Evolutionary conservation across 1,284 basidiomycete genomes (phyloP).

Genomic region (Microbotryomycetes sp.): DNA sequence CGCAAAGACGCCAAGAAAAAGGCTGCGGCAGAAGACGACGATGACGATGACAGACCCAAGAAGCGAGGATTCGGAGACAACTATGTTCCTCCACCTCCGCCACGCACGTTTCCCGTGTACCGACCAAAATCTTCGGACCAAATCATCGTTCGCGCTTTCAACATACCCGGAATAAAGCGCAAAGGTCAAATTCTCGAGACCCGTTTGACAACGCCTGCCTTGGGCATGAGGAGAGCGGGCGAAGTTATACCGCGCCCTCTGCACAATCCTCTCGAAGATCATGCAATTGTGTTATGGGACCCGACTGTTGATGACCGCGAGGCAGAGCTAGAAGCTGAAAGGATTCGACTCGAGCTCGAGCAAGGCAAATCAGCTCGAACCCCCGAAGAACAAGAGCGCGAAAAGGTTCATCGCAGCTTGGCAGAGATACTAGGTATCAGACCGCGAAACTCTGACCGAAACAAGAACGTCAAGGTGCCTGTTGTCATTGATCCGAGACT

Average conservation of each 20-base stretch:
- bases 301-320: constrained; percentile 90
- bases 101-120: constrained; percentile 63
- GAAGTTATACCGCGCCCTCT: constrained; percentile 83
- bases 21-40: constrained; percentile 47
- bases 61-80: constrained; percentile 45
- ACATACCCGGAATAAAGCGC: constrained; percentile 78
- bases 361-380: constrained; percentile 9
- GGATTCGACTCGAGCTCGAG: constrained; percentile 1
- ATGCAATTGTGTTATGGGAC: constrained; percentile 95
- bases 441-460: constrained; percentile 45
- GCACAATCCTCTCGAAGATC: constrained; percentile 94
- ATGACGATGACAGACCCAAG: constrained; percentile 48
- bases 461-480: constrained; percentile 73
- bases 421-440: constrained; percentile 66
- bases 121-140: constrained; percentile 69
- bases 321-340: constrained; percentile 46
- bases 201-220: constrained; percentile 60
- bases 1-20: constrained; percentile 48
- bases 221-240: constrained; percentile 77
- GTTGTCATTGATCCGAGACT: constrained; percentile 92
- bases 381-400: constrained; percentile 42
- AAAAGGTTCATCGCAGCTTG: constrained; percentile 67
- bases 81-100: constrained; percentile 23
- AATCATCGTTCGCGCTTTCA: constrained; percentile 55
- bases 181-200: constrained; percentile 62